phyloP scores from a whole-genome alignment of 2,329 filamentous ascomycete genomes.

The Thielaviopsis cerberus region DNA sequence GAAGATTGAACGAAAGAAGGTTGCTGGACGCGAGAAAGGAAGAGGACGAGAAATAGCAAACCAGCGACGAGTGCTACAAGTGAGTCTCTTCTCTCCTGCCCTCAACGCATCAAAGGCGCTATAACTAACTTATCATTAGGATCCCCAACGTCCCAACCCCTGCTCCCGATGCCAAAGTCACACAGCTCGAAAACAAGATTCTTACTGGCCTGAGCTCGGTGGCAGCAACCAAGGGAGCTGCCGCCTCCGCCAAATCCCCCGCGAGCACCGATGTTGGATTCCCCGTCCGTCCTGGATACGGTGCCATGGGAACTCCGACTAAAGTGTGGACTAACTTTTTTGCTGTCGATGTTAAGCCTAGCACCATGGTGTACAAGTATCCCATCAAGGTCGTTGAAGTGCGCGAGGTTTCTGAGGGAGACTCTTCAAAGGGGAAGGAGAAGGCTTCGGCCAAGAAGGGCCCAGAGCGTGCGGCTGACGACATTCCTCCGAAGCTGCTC shows the following conservation, averaged over 20 bases:
- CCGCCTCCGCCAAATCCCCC: slow-evolving; percentile 9
- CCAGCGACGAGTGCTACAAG: slow-evolving; percentile 13
- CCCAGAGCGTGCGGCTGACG: slow-evolving; percentile 7
- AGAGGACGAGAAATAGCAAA: too few species aligned
- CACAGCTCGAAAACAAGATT: slow-evolving; percentile 24
- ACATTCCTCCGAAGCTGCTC: slow-evolving; percentile 27
- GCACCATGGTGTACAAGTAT: slow-evolving; percentile 26
- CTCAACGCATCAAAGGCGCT: not conserved
- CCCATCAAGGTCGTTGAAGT: slow-evolving; percentile 21
- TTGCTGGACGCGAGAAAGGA: too few species aligned
- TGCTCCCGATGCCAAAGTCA: slow-evolving; percentile 16
- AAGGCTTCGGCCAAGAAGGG: slow-evolving; percentile 5
- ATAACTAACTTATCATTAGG: slow-evolving; percentile 12
- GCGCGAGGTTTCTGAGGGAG: slow-evolving; percentile 7
- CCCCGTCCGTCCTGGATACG: slow-evolving; percentile 31
- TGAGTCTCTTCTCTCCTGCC: slow-evolving; percentile 3
- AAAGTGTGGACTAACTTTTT: slow-evolving; percentile 39
- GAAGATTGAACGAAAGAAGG: too few species aligned
- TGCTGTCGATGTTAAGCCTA: slow-evolving; percentile 22
- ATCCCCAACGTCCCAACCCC: slow-evolving; percentile 11
- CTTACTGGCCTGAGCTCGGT: slow-evolving; percentile 18
- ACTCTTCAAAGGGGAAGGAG: slow-evolving; percentile 10
- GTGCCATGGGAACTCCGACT: slow-evolving; percentile 24
- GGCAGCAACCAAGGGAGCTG: slow-evolving; percentile 20
- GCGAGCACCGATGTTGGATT: slow-evolving; percentile 16